phyloP scores from a whole-genome alignment of 306 rosid species.

The Quercus engelmannii region DNA sequence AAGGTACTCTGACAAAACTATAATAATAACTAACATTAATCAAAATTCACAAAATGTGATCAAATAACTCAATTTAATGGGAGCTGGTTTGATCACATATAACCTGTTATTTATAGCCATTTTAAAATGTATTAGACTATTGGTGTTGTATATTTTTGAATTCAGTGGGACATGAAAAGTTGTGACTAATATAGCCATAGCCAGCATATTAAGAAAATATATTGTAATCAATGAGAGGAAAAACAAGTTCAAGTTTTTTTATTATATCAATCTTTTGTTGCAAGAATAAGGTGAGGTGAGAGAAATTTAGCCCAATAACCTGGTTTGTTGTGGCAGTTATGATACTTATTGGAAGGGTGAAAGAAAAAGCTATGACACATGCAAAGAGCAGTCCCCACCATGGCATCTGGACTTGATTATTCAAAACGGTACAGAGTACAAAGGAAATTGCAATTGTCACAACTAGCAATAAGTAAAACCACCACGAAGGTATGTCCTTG shows the following conservation, averaged over 20 bases:
- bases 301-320: slow-evolving; percentile 57
- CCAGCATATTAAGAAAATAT: too few relatives aligned
- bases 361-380: slow-evolving; percentile 49
- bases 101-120: neutral
- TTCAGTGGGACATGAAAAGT: too few relatives aligned
- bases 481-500: slow-evolving; percentile 82
- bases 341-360: slow-evolving; percentile 84
- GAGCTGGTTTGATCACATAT: neutral
- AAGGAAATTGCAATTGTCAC: slow-evolving; percentile 56
- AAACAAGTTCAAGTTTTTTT: too few relatives aligned
- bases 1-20: too few relatives aligned
- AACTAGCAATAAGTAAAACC: slow-evolving; percentile 58
- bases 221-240: too few relatives aligned
- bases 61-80: neutral
- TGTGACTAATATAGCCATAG: too few relatives aligned
- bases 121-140: neutral
- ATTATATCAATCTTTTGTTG: neutral
- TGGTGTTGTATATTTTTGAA: too few relatives aligned
- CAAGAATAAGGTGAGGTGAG: slow-evolving; percentile 4
- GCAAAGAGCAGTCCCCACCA: slow-evolving; percentile 92
- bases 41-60: neutral
- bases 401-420: slow-evolving; percentile 76
- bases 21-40: too few relatives aligned
- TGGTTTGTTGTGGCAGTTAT: slow-evolving; percentile 92
- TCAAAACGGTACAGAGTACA: slow-evolving; percentile 51